Base-by-base conservation (phyloP, 495 filamentous ascomycete genomes). In the Lasiosphaeria ovina region DNA sequence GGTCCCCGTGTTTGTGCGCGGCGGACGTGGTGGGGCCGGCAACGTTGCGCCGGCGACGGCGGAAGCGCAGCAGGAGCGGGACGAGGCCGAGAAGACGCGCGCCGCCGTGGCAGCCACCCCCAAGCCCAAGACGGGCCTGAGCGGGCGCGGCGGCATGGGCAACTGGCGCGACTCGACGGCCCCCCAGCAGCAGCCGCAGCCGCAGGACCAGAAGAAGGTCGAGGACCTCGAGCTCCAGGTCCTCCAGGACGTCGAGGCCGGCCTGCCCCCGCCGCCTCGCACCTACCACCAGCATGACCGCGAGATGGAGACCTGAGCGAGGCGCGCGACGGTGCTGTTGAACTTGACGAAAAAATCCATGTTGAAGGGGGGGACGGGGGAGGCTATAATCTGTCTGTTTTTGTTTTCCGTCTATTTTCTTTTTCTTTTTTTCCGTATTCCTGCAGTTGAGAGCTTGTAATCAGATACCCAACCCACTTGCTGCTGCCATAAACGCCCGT, bases 11-110 rank as follows among this genome's bases (percentile, higher is more conserved):
- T 86, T 84, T 72, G 69, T 72, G 9, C 80, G 81, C 58, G 73
- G 72, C 47, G 85, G 85, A 12, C 82, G 85, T 33, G 85, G 85
- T 59, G 85, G 85, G 36, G 82, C 81, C 0, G 85, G 85, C 16
- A 89, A 88, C 74, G 85, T 82, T 42, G n/a, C 24, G 12, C 56
- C 56, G 1, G 47, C 69, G 67, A 75, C 64, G 35, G 17, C 62
- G 42, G 47, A 69, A 16, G 62, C 68, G 11, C 59, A 60, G 53
- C 55, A 62, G 36, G 63, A 65, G 50, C 65, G 63, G 49, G 68
- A 62, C 36, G 62, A 63, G 42, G 66, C 64, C 7, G 54, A 66
- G 45, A 64, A 68, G 47, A 64, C 63, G 16, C 60, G 63, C 49
- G 62, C 64, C 1, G 63, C 61, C 32, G 66, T 68, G 14, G 65